Base-by-base conservation (phyloP, 257 asterid species). In the Jaltomata sinuosa region DNA sequence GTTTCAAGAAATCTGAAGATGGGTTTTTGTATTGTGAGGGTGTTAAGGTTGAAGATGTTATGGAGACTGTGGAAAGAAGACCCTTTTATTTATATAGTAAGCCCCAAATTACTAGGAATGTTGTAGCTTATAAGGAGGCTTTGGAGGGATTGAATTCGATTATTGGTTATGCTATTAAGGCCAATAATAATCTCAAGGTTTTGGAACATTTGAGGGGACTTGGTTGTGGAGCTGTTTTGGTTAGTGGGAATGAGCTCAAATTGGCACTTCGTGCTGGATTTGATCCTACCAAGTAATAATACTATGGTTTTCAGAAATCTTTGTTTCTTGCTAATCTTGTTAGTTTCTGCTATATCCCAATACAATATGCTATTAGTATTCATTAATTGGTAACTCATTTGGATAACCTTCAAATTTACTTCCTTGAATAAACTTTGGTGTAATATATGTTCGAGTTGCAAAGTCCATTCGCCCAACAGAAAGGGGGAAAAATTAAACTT, bases 211-310 rank as follows among this genome's bases (percentile, higher is more conserved):
- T 96, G 93, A 94, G 91, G 83, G 83, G 83, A 34, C 87, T 88
- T 87, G 98, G 98, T 6, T 94, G 98, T 87, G 98, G 98, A 38
- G 99, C 99, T 84, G 99, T 96, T 81, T 85, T 96, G 88, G 99
- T 96, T 47, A 96, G 99, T 80, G 99, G 98, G 76, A 96, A 96
- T 87, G 98, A 96, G 89, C 97, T 96, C 62, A 96, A 85, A 83
- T 79, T 94, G 85, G 99, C 99, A 34, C 92, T 96, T 14, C 89
- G 72, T 80, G 94, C 98, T 85, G 98, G 98, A 6, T 96, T 94
- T 87, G 98, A 96, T 90, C 99, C 98, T 40, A 92, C 94, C 1
- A 93, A 89, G 99, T 96, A 88, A 84, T 81, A 1, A 21, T 15
- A 34, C 5, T 45, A 31, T 67, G 11, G 4, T 34, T 71, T 47